These are phyloP conservation scores for Tricholoma furcatifolium DNA, from an alignment of 768 basidiomycete genomes.

Conservation along the genomic window DNA sequence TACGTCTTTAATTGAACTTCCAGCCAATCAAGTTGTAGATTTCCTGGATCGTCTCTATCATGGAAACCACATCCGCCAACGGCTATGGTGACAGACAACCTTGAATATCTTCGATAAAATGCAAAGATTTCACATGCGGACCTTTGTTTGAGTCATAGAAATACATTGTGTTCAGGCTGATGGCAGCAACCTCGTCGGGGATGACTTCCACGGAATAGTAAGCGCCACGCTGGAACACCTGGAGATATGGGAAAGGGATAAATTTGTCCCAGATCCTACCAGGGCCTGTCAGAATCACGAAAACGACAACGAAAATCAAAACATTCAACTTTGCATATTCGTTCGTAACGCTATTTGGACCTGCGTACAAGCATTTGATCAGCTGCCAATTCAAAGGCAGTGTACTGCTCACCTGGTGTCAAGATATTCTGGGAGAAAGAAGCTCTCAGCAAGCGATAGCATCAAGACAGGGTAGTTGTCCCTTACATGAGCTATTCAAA, in stretches of 20 bases:
- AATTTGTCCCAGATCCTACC: slow-evolving; percentile 77
- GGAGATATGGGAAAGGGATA: slow-evolving; percentile 75
- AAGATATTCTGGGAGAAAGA: slow-evolving; percentile 55
- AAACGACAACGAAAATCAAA: slow-evolving; percentile 11
- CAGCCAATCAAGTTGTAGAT: slow-evolving; percentile 86
- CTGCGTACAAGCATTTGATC: slow-evolving; percentile 28
- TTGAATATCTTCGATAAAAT: slow-evolving; percentile 5
- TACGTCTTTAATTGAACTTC: slow-evolving; percentile 77
- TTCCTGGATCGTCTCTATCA: slow-evolving; percentile 78
- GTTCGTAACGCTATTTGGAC: slow-evolving; percentile 67
- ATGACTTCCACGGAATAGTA: slow-evolving; percentile 84
- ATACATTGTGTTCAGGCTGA: slow-evolving; percentile 88
- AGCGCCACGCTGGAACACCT: slow-evolving; percentile 85
- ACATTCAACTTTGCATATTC: slow-evolving; percentile 64
- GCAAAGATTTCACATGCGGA: slow-evolving; percentile 24
- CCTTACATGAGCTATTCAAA: slow-evolving; percentile 55
- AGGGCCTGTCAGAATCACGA: slow-evolving; percentile 13
- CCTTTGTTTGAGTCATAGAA: slow-evolving; percentile 91
- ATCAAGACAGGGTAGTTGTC: slow-evolving; percentile 5
- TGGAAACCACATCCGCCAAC: slow-evolving; percentile 70
- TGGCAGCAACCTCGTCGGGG: slow-evolving; percentile 69
- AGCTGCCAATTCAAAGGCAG: slow-evolving; percentile 4
- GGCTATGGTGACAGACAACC: slow-evolving; percentile 41
- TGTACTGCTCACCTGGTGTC: slow-evolving; percentile 45
- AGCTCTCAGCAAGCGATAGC: slow-evolving; percentile 12